A percentile compares a stretch with the other conserved stretches of the same genome.
phyloP scores from a whole-genome alignment of 768 basidiomycete species.

The Boletus rubropictus region DNA sequence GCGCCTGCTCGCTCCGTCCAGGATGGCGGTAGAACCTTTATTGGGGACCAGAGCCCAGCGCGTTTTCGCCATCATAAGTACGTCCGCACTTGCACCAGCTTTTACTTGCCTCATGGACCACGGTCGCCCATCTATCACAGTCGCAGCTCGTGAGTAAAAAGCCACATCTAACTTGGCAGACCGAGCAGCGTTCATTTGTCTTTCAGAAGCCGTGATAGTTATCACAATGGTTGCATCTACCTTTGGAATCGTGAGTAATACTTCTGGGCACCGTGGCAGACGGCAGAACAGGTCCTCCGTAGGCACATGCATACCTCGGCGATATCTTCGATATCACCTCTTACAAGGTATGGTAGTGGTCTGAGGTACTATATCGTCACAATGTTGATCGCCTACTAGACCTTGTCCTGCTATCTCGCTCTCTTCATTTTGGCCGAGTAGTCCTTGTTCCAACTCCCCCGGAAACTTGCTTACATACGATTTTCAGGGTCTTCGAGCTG shows the following conservation, averaged over 20 bases:
- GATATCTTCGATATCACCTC: slow-evolving; percentile 13
- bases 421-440: slow-evolving; percentile 81
- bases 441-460: slow-evolving; percentile 17
- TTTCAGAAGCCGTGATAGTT: slow-evolving; percentile 67
- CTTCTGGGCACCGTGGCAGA: background rate
- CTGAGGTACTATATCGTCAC: background rate
- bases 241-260: slow-evolving; percentile 52
- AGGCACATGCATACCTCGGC: slow-evolving; percentile 44
- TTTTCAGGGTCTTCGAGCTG: slow-evolving; percentile 67
- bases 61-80: slow-evolving; percentile 68
- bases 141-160: slow-evolving; percentile 51
- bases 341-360: slow-evolving; percentile 45
- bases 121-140: slow-evolving; percentile 29
- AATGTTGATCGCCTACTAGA: slow-evolving; percentile 37
- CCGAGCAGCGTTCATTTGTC: background rate
- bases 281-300: slow-evolving; percentile 2
- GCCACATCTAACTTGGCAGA: background rate
- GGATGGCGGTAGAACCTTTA: slow-evolving; percentile 68
- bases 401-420: slow-evolving; percentile 79
- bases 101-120: slow-evolving; percentile 5
- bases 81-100: slow-evolving; percentile 21
- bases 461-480: background rate
- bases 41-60: slow-evolving; percentile 68
- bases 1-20: slow-evolving; percentile 15
- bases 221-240: slow-evolving; percentile 68